A percentile compares a stretch with the other conserved stretches of the same genome.
Evolutionary conservation across 768 basidiomycete genomes (phyloP).

Genomic region (Lepiota venenata): DNA sequence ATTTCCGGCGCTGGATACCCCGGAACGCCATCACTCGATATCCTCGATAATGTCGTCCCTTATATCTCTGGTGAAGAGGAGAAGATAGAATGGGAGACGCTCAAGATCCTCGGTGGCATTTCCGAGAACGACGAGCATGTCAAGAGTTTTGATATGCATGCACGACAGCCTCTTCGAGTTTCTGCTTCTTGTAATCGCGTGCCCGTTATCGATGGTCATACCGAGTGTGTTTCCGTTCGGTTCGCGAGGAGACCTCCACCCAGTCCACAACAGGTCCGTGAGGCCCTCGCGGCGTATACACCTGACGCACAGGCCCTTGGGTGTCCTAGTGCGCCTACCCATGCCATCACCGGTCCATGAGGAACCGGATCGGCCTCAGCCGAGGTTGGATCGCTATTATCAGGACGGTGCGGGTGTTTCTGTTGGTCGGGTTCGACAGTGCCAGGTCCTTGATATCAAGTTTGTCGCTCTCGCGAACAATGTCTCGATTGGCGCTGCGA

Average conservation of each 20-base stretch:
- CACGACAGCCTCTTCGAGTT: slow-evolving; percentile 75
- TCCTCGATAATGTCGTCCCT: slow-evolving; percentile 94
- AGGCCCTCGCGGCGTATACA: slow-evolving; percentile 71
- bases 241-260: slow-evolving; percentile 82
- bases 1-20: slow-evolving; percentile 99
- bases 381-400: slow-evolving; percentile 84
- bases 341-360: slow-evolving; percentile 92
- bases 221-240: slow-evolving; percentile 83
- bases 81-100: slow-evolving; percentile 98
- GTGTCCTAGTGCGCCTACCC: slow-evolving; percentile 81
- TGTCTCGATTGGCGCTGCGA: slow-evolving; percentile 94
- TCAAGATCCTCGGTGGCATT: slow-evolving; percentile 93
- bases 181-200: slow-evolving; percentile 95
- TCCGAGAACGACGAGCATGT: slow-evolving; percentile 48
- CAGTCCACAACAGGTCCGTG: slow-evolving; percentile 80
- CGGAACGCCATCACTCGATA: slow-evolving; percentile 85
- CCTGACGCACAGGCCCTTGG: slow-evolving; percentile 72
- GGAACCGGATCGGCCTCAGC: slow-evolving; percentile 90
- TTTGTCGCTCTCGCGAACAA: slow-evolving; percentile 93
- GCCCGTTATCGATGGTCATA: slow-evolving; percentile 94
- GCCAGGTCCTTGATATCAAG: slow-evolving; percentile 92
- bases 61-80: slow-evolving; percentile 94
- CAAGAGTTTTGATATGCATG: slow-evolving; percentile 82
- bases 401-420: slow-evolving; percentile 90
- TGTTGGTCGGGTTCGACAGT: slow-evolving; percentile 89